Evolutionary conservation across 192 early-diverging fungal species (phyloP), one percentile per base, ranked within the genome.

Genomic region (Coemansia brasiliensis): DNA sequence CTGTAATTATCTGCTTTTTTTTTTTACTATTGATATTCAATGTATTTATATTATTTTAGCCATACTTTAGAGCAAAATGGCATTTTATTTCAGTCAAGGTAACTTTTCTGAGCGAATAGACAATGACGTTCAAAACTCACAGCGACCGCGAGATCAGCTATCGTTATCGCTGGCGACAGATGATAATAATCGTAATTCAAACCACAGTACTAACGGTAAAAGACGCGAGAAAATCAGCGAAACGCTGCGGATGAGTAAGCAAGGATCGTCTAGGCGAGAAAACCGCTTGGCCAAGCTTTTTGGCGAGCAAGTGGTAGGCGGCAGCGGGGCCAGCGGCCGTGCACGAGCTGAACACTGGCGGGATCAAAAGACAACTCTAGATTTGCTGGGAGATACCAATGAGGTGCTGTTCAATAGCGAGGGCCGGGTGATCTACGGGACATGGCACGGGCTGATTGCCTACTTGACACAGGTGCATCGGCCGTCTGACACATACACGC

Each of bases 391-490:
- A 43, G 40, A 51, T 32, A 49, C 59, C 7, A 56, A 38, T 16
- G 64, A 63, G 17, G 48, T 80, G 25, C 39, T 73, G 1, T 52
- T 80, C 40, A 74, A 80, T 44, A 74, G 66, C 60, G 54, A 54
- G n/a, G 77, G 77, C 3, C 70, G 67, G n/a, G 65, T 80, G 3
- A 74, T 60, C 59, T 73, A 74, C 67, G 77, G 77, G 18, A 70
- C 77, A 12, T 80, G 71, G 72, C 56, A 46, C 9, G 77, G 67
- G 0, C 26, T 80, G 1, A 46, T 74, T 15, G 59, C 62, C 29
- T 80, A 74, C 40, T 52, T 80, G 52, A 69, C 62, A 57, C 83
- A 74, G 87, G 90, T 57, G 32, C 49, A 54, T 26, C 64, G 55
- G 4, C 60, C 63, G 13, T 52, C 52, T 2, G 57, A 84, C 3